Evolutionary conservation across 257 asterid species (phyloP), one percentile per base, ranked within the genome.

Genomic region (Petunia secreta): DNA sequence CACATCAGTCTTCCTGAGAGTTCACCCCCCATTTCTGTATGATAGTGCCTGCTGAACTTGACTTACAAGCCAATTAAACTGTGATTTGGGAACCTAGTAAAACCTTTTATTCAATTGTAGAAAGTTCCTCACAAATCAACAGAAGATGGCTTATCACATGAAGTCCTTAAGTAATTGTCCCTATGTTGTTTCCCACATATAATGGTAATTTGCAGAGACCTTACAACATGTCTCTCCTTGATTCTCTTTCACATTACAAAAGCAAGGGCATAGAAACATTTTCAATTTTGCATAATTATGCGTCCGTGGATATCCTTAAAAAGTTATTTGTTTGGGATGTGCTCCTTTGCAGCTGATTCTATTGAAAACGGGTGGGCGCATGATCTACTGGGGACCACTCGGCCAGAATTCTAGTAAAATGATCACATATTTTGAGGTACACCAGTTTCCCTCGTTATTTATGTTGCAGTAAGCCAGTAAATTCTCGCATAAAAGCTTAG

Each of bases 361-460:
- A 8, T 83, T 87, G 79, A 89, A 90, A 86, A 73, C 81, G 58
- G 92, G 94, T 41, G 94, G 94, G 37, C 87, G 79, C 63, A 80
- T 88, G 89, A 87, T 90, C 80, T 90, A 89, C 66, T 80, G 80
- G 80, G 94, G 94, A 62, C 90, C 91, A 3, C 64, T 89, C 54
- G 94, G 94, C 9, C 87, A 4, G 66, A 87, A 88, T 64, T 92
- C 97, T 50, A 84, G 81, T 75, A 71, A 81, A 80, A 78, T 90
- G 58, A 86, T 90, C 39, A 83, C 85, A 78, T 90, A 90, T 83
- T 90, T 90, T 84, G 94, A 90, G 94, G 94, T 90, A 83, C 74
- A 80, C 55, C 38, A 48, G 4, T 48, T 50, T 73, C 60, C 25
- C 53, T 38, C 66, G n/a, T 54, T 50, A 39, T 79, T 6, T 43